Conservation (phyloP, 768 basidiomycete genomes). For the Lyophyllum decastes region DNA sequence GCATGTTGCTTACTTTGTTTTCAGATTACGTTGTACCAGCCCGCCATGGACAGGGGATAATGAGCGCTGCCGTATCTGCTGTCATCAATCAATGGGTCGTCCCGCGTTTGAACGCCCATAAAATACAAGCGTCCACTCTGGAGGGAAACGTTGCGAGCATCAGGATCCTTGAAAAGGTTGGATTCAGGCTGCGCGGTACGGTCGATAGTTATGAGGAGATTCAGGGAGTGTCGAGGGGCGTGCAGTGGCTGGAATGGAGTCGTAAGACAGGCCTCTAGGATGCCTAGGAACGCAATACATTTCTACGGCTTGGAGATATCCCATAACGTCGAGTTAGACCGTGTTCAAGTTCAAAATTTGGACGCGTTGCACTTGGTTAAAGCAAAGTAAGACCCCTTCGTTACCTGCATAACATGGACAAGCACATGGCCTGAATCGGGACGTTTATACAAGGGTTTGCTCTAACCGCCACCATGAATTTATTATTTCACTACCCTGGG, state of each 20-base stretch:
- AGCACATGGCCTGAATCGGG: too few species aligned
- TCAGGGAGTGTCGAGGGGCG: conserved; percentile 4
- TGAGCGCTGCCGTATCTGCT: conserved; percentile 9
- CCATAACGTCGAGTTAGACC: too few species aligned
- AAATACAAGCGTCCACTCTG: conserved; percentile 4
- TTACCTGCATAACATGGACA: too few species aligned
- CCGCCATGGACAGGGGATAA: conserved; percentile 15
- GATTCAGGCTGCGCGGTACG: conserved; percentile 1
- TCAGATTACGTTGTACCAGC: conserved; percentile 13
- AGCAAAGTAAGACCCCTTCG: too few species aligned
- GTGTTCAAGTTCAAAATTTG: too few species aligned
- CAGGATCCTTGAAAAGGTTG: conserved; percentile 13
- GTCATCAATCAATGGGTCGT: conserved; percentile 11
- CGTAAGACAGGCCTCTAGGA: neutral
- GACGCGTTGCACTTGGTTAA: too few species aligned
- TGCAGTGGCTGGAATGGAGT: conserved; percentile 14
- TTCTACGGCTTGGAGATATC: too few species aligned
- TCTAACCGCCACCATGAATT: too few species aligned
- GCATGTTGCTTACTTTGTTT: neutral
- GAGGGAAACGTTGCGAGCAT: conserved; percentile 14
- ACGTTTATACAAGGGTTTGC: too few species aligned
- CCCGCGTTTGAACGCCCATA: conserved; percentile 8
- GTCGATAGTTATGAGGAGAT: conserved; percentile 2
- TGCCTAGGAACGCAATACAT: neutral
- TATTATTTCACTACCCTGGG: too few species aligned